Evolutionary conservation across 805 yeast genomes (phyloP), one percentile per base, ranked within the genome.

Genomic region (Ogataea naganishii): DNA sequence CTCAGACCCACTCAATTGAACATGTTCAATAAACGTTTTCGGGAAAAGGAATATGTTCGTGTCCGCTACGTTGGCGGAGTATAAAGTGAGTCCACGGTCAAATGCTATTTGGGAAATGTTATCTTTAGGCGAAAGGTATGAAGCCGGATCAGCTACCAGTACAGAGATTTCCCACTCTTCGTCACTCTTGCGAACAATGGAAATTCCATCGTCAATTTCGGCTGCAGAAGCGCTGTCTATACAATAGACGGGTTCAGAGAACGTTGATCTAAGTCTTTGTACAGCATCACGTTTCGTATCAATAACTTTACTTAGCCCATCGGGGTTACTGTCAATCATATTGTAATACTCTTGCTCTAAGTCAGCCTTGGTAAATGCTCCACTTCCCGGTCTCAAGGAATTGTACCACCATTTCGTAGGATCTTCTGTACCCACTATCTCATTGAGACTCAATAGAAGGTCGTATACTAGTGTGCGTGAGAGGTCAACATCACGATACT

Each of bases 121-220:
- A 11, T 48, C 38, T 6, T 43, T 36, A 2, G 66, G 65, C 14
- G 47, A 50, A 33, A 83, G 52, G 38, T 66, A 71, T 0, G 95
- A 78, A 0, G 84, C 64, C 0, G 96, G 96, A 50, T 89, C 86
- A 1, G 97, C 96, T 38, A 89, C 72, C 50, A 81, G 95, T 2
- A 85, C 64, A 18, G 78, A 69, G 5, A 88, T 40, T 7, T 60
- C 56, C 40, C 58, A 71, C 10, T 46, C 46, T 3, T 52, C 48
- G 1, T 49, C 40, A 1, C 45, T 42, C 4, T 39, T 31, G 30
- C 17, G 39, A 38, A 18, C 43, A 13, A 89, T 60, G 1, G 95
- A 73, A 17, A 89, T 64, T 27, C 96, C 98, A 54, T 89, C 98
- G 53, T 89, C 98, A 35, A 92, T 80, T 52, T 92, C 97, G 41